Evolutionary conservation across 2,329 filamentous ascomycete genomes (phyloP), one percentile per base, ranked within the genome.

Genomic region (Karstenula rhodostoma): DNA sequence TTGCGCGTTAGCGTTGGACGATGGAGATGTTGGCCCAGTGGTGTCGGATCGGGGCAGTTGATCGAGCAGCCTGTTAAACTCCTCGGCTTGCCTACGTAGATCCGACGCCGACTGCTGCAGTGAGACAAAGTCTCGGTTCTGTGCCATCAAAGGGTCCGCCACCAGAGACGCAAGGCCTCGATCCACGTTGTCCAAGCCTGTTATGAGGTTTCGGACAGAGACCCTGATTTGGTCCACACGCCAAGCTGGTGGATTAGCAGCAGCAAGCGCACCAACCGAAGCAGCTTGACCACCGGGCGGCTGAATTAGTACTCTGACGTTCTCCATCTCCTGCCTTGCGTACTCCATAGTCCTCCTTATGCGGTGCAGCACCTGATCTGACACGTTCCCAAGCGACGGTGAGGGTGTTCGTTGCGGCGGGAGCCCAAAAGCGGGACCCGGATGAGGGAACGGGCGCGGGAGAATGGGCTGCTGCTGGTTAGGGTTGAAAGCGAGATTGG

Each of bases 321-420:
- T 77, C 7, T 74, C 72, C 66, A 77, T 70, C 56, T 76, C 73
- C 22, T 68, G 70, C 29, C 69, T 67, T 23, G 73, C 72, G 8
- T 61, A 58, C n/a, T 71, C 67, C 33, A 78, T 59, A 5, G 69
- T 65, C 3, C 27, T 37, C 52, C 70, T 59, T 12, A 74, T 64
- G 8, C 69, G 69, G 8, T 63, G 59, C 10, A 77, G 44, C 17
- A 69, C 59, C 19, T 66, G 63, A 23, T 72, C 65, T 1, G 67
- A 42, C 35, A 58, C 53, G 10, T 61, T 65, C 23, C 61, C 67
- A 9, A 53, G 60, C 7, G 60, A 46, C 12, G 68, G 64, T 7
- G 68, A 57, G 8, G 54, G 59, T 15, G 64, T 61, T 9, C 62
- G 68, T 17, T 63, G 63, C 7, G 64, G 62, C 3, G 70, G 63